Base-by-base conservation (phyloP, 2,329 filamentous ascomycete genomes). In the Incumbomyces lentus region DNA sequence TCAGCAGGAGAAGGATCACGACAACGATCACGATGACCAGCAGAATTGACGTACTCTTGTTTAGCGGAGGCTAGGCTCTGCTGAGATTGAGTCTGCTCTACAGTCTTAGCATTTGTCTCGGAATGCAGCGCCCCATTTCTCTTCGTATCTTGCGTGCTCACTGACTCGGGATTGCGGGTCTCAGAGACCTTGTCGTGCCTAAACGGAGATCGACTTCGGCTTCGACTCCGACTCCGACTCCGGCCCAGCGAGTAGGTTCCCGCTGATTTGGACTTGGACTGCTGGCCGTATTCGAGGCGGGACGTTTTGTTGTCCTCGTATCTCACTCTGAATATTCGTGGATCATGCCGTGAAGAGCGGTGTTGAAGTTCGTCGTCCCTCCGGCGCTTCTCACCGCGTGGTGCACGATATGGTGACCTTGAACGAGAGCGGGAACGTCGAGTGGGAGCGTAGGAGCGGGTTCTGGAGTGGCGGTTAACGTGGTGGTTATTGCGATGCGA, bases 381-480 rank as follows among this genome's bases (percentile, higher is more conserved):
- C 52, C 63, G 62, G 49, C 68, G 66, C 52, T 70, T 70, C 45
- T 64, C 63, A 30, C 63, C 61, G 57, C 60, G 65, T 43, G 58
- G 56, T 38, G 61, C 60, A 50, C 64, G 62, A 57, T 67, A 65
- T 33, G 67, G 62, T 47, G 68, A 68, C 57, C 67, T 61, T 50
- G 65, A 68, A 54, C 64, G 57, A 51, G 62, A 59, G 56, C 61
- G 57, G 38, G 47, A 36, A 50, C 68, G 64, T 36, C 45, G 52
- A 38, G 51, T 42, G 51, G 68, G 64, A 53, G 62, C 60, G 58
- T 66, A 60, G 59, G 59, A 59, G 73, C 75, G 79, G 70, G 69
- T 75, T 89, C 87, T 94, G 84, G 84, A 78, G 76, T 75, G 80
- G 79, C 83, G 84, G 86, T 94, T 85, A 94, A 94, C 82, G 78